Evolutionary conservation across 2,329 filamentous ascomycete species (phyloP).

Genomic region (Myriosclerotinia duriaeana): DNA sequence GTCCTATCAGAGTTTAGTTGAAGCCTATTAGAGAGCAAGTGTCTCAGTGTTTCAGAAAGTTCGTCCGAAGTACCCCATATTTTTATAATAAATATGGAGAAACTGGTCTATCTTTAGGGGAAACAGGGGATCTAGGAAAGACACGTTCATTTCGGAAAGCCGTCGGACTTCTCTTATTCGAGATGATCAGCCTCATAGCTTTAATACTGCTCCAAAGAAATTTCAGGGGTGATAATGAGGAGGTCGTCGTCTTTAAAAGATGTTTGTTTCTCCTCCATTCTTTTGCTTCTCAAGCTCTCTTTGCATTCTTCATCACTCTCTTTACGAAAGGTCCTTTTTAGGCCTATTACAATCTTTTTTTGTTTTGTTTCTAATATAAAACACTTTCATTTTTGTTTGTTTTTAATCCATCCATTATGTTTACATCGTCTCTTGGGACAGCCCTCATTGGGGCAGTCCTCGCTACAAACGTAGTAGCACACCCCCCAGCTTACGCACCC

Average conservation of each 20-base stretch:
- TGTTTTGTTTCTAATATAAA: not conserved
- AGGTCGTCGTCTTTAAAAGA: slow-evolving; percentile 18
- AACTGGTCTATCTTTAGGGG: not conserved
- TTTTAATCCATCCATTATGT: slow-evolving; percentile 18
- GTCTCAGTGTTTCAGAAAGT: not conserved
- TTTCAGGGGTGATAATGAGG: slow-evolving; percentile 6
- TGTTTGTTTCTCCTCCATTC: slow-evolving; percentile 11
- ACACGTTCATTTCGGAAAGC: slow-evolving; percentile 23
- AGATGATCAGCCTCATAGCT: slow-evolving; percentile 15
- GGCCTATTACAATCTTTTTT: slow-evolving; percentile 20
- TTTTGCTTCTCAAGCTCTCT: slow-evolving; percentile 9
- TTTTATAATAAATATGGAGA: slow-evolving; percentile 16
- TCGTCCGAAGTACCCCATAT: slow-evolving; percentile 10
- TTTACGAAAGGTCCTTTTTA: slow-evolving; percentile 22
- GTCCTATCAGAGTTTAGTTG: not conserved
- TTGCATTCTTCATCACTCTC: slow-evolving; percentile 22
- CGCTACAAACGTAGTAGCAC: slow-evolving; percentile 18
- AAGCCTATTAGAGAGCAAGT: slow-evolving; percentile 10
- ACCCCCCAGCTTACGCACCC: slow-evolving; percentile 14
- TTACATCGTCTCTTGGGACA: slow-evolving; percentile 21
- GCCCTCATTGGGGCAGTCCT: slow-evolving; percentile 22
- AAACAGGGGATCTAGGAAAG: slow-evolving; percentile 4
- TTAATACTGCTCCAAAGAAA: not conserved
- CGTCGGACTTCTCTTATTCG: slow-evolving; percentile 9
- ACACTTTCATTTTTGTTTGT: slow-evolving; percentile 15